These are phyloP conservation scores for Backusella circina DNA, from an alignment of 192 early-diverging fungal species.

Conservation along the genomic window DNA sequence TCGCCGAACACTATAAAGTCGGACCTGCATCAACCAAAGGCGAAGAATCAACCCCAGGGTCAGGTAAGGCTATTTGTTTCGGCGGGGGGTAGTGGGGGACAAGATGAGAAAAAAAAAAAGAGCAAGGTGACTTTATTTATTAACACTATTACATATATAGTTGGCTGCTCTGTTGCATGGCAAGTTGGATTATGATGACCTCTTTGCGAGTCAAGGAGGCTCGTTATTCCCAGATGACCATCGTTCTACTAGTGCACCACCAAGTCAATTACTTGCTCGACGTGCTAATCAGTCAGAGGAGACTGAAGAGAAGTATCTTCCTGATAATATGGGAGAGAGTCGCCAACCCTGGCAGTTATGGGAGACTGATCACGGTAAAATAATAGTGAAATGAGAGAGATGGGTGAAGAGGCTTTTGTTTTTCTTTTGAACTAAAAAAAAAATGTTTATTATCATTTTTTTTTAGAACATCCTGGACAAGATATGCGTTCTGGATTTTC, in stretches of 20 bases:
- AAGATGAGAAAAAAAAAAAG: background rate
- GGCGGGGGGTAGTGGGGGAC: background rate
- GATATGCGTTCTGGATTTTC: slow-evolving; percentile 16
- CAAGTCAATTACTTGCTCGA: slow-evolving; percentile 34
- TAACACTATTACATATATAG: background rate
- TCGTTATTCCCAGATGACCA: slow-evolving; percentile 41
- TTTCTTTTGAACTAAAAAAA: background rate
- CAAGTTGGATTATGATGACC: slow-evolving; percentile 42
- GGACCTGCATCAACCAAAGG: slow-evolving; percentile 61
- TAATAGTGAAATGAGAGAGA: too few species aligned
- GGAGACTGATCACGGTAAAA: slow-evolving; percentile 11
- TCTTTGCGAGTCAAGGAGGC: slow-evolving; percentile 2
- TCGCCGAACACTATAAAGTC: slow-evolving; percentile 20
- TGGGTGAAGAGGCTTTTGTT: too few species aligned
- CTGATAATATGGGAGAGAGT: background rate
- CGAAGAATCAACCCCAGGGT: slow-evolving; percentile 64
- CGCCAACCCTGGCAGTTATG: slow-evolving; percentile 20
- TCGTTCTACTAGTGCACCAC: slow-evolving; percentile 75
- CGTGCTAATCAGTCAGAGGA: background rate
- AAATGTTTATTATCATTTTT: background rate
- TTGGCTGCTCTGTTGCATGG: slow-evolving; percentile 49
- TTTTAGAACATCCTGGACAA: slow-evolving; percentile 5
- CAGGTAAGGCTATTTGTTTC: slow-evolving; percentile 11
- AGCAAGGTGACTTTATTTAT: background rate
- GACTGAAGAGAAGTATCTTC: slow-evolving; percentile 9